Evolutionary conservation across 2,329 filamentous ascomycete genomes (phyloP), one percentile per base, ranked within the genome.

Genomic region (Hymenoscyphus fraxineus): DNA sequence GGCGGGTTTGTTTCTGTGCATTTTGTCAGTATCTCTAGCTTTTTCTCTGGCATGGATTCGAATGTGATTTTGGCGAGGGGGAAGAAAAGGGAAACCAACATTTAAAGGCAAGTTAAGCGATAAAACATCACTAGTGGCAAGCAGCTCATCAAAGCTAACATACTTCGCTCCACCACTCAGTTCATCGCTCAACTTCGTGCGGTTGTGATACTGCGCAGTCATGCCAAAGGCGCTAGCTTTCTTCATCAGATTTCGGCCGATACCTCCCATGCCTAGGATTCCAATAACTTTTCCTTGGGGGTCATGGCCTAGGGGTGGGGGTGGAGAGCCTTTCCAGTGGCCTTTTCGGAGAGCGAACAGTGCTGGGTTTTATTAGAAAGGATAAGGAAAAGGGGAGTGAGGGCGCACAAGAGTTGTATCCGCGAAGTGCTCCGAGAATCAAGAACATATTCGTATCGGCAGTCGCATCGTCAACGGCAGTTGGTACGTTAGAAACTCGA

Each of bases 241-340:
- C 74, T 80, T 84, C 74, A 89, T 91, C 71, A 95, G 77, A 72
- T 92, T 92, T 41, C 88, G 81, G 0, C 92, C 92, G 66, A 96
- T 95, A 2, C 92, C 91, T 22, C 92, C 92, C 91, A 95, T 94
- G 6, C 92, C 92, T 51, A 96, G 76, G 65, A 96, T 92, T 0
- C 92, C 92, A 5, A 96, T 81, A 1, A 88, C 80, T 76, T 94
- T 95, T 41, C 89, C 90, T 75, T 90, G 82, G 1, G 91, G 91
- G 73, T 95, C 91, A 73, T 91, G 89, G 13, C 91, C 92, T 6
- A 87, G 78, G 0, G 87, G 81, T 0, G 84, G 82, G 6, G 79
- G 76, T 2, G 81, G 79, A 6, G 77, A 74, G 0, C 89, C 90
- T 61, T 85, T 82, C 89, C 90, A 96, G 64, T 85, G 78, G 0